Percentiles rank a stretch among this genome's conserved stretches.
Conservation (phyloP, 257 asterid genomes). For the Orobanche coerulescens region DNA sequence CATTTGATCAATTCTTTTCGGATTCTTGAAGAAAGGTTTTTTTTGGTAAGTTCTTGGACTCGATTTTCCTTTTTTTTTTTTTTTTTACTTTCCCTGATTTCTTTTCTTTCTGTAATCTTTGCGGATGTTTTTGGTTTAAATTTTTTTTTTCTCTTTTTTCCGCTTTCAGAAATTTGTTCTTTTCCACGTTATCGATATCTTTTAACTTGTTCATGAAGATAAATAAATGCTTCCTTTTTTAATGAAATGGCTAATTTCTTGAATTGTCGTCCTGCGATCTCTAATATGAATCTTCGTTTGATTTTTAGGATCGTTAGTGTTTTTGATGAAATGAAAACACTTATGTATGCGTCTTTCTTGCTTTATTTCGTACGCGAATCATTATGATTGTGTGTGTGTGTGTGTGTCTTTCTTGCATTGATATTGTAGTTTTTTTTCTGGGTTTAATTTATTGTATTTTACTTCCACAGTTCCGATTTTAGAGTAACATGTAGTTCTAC, state of each 20-base stretch:
- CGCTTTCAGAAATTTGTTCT: too few species aligned
- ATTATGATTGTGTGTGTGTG: neutral
- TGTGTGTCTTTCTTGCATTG: too few species aligned
- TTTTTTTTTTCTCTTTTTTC: too few species aligned
- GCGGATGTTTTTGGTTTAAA: neutral
- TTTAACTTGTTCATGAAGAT: too few species aligned
- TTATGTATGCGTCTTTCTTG: neutral
- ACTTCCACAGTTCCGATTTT: neutral
- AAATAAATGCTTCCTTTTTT: too few species aligned
- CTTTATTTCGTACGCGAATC: neutral
- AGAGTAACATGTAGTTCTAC: neutral
- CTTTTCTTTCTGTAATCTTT: neutral
- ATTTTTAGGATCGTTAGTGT: neutral
- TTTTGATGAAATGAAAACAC: neutral
- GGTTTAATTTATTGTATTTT: slow-evolving; percentile 14
- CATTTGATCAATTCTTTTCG: slow-evolving; percentile 19
- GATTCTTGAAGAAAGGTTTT: neutral
- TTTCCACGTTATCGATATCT: too few species aligned
- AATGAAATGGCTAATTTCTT: too few species aligned
- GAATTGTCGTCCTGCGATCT: too few species aligned
- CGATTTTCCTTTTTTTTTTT: neutral
- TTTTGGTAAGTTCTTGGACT: slow-evolving; percentile 13
- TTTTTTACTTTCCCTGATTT: neutral
- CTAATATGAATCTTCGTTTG: neutral
- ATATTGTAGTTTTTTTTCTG: neutral